Evolutionary conservation across 129 eudicot species (phyloP).

Genomic region (Arctium minus): DNA sequence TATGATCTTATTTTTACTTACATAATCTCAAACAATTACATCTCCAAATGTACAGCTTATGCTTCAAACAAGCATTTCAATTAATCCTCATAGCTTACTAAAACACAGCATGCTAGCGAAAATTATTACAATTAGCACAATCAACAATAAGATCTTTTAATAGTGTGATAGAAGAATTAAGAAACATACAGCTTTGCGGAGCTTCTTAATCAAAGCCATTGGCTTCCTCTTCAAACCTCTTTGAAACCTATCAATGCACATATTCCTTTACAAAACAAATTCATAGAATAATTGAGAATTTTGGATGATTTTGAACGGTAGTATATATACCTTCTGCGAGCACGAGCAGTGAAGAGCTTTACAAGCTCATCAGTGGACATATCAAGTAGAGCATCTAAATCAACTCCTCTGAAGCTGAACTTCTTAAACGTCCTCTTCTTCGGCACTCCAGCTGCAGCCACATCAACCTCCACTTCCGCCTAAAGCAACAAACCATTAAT

Average conservation of each 20-base stretch:
- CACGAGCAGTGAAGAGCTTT: constrained; percentile 77
- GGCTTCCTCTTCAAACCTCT: constrained; percentile 97
- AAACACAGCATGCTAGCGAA: neutral
- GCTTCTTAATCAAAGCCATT: constrained; percentile 93
- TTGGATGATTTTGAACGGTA: neutral
- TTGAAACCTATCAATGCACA: constrained; percentile 45
- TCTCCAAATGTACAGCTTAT: neutral
- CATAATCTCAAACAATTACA: neutral
- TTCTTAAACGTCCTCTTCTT: constrained; percentile 97
- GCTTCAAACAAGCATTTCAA: neutral
- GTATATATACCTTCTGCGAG: constrained; percentile 61
- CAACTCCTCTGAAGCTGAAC: constrained; percentile 84
- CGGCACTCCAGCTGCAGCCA: constrained; percentile 59
- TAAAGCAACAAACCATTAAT: neutral
- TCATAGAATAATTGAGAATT: neutral
- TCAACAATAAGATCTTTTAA: neutral
- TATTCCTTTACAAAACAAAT: neutral
- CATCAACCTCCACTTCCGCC: constrained; percentile 78
- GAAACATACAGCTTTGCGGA: constrained; percentile 71
- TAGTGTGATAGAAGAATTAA: neutral
- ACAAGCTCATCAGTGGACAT: constrained; percentile 85
- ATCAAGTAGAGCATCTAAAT: constrained; percentile 84
- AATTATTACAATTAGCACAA: neutral
- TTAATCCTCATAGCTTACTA: neutral
- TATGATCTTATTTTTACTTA: neutral